Percentiles rank a stretch among this genome's conserved stretches.
These are phyloP conservation scores for Cicer chorassanicum DNA, from an alignment of 306 rosid genomes.

Conservation along the genomic window DNA sequence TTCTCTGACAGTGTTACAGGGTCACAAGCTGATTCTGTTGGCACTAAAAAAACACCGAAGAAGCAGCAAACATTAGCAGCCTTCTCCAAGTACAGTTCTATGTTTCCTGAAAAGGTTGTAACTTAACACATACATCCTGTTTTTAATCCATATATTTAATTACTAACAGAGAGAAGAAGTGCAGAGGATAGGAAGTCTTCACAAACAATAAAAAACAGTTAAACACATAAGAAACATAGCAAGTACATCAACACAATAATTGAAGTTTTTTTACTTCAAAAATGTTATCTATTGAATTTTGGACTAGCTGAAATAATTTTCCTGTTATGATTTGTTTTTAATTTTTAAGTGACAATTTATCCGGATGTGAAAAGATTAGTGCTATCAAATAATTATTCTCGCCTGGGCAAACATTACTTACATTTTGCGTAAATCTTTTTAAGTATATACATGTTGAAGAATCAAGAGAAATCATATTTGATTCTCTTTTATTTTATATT, in stretches of 20 bases:
- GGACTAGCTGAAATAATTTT: constrained; percentile 6
- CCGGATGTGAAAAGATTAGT: background rate
- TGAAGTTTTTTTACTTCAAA: constrained; percentile 25
- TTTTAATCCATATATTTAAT: constrained; percentile 22
- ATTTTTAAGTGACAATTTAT: constrained; percentile 10
- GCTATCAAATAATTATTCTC: constrained; percentile 14
- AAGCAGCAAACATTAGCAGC: constrained; percentile 61
- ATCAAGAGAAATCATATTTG: too few relatives aligned
- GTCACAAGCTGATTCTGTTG: constrained; percentile 56
- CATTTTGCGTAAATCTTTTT: constrained; percentile 17
- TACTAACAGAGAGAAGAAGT: constrained; percentile 23
- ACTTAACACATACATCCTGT: constrained; percentile 31
- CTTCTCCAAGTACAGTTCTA: constrained; percentile 71
- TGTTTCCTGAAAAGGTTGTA: constrained; percentile 96
- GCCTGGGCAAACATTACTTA: background rate
- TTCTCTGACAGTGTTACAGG: constrained; percentile 54
- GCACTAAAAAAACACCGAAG: constrained; percentile 55
- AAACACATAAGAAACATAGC: constrained; percentile 20
- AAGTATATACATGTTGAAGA: too few relatives aligned
- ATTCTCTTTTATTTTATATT: too few relatives aligned
- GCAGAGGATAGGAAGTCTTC: background rate
- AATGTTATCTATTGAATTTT: background rate
- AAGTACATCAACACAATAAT: constrained; percentile 31
- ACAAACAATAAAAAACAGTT: constrained; percentile 28
- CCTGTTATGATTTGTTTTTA: background rate